phyloP scores from a whole-genome alignment of 1,284 basidiomycete species.

The Ustilago nuda region DNA sequence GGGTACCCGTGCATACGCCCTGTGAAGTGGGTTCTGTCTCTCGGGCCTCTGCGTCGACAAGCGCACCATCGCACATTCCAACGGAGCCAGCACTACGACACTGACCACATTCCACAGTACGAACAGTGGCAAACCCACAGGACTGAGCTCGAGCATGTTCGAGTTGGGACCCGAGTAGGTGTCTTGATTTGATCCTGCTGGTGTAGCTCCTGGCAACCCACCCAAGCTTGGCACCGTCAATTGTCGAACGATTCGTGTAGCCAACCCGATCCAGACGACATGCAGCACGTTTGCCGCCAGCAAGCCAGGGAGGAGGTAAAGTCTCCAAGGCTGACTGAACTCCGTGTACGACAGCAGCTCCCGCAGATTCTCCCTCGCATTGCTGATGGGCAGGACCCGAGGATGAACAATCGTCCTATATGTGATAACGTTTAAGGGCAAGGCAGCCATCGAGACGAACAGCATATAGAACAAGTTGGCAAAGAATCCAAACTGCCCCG shows the following conservation, averaged over 20 bases:
- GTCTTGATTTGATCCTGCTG: conserved; percentile 49
- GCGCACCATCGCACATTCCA: conserved; percentile 65
- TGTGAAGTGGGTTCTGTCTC: conserved; percentile 62
- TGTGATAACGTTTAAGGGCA: conserved; percentile 63
- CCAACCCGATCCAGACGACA: conserved; percentile 58
- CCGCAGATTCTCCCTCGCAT: conserved; percentile 47
- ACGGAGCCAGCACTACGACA: conserved; percentile 57
- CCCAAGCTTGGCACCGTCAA: conserved; percentile 56
- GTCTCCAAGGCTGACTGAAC: conserved; percentile 61
- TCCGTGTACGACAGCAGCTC: conserved; percentile 62
- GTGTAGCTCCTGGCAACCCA: conserved; percentile 42
- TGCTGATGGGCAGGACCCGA: conserved; percentile 44
- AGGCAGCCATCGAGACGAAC: conserved; percentile 48
- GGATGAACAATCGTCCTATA: conserved; percentile 65
- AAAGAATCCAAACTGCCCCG: conserved; percentile 61
- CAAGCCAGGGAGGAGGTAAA: conserved; percentile 63
- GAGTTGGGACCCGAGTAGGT: conserved; percentile 58
- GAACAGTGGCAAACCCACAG: conserved; percentile 57
- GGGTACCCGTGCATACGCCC: conserved; percentile 57
- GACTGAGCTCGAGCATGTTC: conserved; percentile 47
- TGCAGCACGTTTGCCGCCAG: conserved; percentile 55
- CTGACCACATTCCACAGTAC: conserved; percentile 57
- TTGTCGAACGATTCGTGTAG: conserved; percentile 56
- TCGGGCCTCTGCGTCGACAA: conserved; percentile 63
- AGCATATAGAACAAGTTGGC: conserved; percentile 59